These are phyloP conservation scores for Phytophthora aleatoria DNA, from an alignment of 352 stramenopile genomes.

Conservation along the genomic window DNA sequence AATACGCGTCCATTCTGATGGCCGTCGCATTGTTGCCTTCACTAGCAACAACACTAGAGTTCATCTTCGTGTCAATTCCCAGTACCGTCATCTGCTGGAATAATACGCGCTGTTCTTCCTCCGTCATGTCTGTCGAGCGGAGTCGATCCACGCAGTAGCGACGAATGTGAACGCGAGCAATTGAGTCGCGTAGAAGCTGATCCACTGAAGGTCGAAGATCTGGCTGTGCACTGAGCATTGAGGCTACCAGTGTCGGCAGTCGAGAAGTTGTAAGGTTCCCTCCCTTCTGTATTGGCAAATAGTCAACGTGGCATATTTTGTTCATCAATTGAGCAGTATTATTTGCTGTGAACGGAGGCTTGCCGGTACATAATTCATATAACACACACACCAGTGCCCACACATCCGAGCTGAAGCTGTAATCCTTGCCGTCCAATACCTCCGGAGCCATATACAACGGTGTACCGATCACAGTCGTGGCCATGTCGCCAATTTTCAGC, in stretches of 20 bases:
- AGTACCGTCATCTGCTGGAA: constrained; percentile 34
- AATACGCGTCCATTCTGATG: constrained; percentile 2
- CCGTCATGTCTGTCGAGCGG: constrained; percentile 8
- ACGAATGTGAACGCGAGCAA: constrained; percentile 35
- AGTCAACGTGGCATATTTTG: constrained; percentile 57
- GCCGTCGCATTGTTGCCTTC: not conserved
- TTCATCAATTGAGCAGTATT: constrained; percentile 57
- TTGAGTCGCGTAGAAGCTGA: constrained; percentile 39
- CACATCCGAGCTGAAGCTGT: constrained; percentile 84
- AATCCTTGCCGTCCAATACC: constrained; percentile 77
- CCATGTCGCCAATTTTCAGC: constrained; percentile 40
- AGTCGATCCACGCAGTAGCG: constrained; percentile 41
- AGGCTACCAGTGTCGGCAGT: constrained; percentile 36
- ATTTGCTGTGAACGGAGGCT: constrained; percentile 58
- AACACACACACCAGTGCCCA: constrained; percentile 90
- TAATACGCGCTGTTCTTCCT: constrained; percentile 32
- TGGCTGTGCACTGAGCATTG: constrained; percentile 49
- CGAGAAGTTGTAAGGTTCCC: constrained; percentile 22
- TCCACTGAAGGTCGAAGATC: constrained; percentile 37
- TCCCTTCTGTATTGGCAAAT: constrained; percentile 37
- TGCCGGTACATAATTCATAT: constrained; percentile 80
- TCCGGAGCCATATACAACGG: constrained; percentile 92
- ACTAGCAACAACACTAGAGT: not conserved
- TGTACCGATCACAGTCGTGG: constrained; percentile 86
- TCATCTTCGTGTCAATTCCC: constrained; percentile 7